Evolutionary conservation across 1,284 basidiomycete species (phyloP), one percentile per base, ranked within the genome.

Genomic region (Tilletia setariae): DNA sequence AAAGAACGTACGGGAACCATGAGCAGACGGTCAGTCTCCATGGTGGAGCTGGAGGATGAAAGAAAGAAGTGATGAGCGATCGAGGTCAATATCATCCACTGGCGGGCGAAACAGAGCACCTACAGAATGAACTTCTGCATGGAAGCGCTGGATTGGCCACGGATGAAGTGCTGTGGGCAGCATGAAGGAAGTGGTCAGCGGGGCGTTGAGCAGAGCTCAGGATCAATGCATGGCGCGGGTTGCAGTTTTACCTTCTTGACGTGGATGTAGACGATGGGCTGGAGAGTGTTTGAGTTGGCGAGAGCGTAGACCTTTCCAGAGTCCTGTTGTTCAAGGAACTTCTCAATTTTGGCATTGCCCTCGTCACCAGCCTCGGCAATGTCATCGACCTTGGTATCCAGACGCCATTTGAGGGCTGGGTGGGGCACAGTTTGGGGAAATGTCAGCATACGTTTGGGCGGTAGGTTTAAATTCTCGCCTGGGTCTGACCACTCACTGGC

Each of bases 331-430:
- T 76, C 72, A 21, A 82, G 71, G 76, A 81, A 84, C 44, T 83
- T 82, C 47, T 82, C 78, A 11, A 77, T 80, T 7, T 72, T 68
- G 15, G 75, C 70, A 68, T 83, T 80, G 16, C 81, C 81, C 62
- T 83, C 72, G 64, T 84, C 83, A 43, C 83, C 83, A 49, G 76
- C 75, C 61, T 76, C 73, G 53, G 80, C 77, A n/a, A 84, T 79
- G 49, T 78, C 75, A 42, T 83, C 79, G 61, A 84, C 80, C 28
- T 77, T 76, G 51, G 76, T 73, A 69, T 82, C 77, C 19, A 78
- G 73, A 43, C 81, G 77, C 80, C 77, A 81, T 70, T 79, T 82
- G 64, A 81, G 67, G 68, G 78, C 56, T 61, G 56, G 4, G 30
- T 19, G 32, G 30, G 25, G 19, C 23, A 19, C 53, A 56, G 4